Conservation (phyloP, 2,329 filamentous ascomycete species). For the Fusarium proliferatum region DNA sequence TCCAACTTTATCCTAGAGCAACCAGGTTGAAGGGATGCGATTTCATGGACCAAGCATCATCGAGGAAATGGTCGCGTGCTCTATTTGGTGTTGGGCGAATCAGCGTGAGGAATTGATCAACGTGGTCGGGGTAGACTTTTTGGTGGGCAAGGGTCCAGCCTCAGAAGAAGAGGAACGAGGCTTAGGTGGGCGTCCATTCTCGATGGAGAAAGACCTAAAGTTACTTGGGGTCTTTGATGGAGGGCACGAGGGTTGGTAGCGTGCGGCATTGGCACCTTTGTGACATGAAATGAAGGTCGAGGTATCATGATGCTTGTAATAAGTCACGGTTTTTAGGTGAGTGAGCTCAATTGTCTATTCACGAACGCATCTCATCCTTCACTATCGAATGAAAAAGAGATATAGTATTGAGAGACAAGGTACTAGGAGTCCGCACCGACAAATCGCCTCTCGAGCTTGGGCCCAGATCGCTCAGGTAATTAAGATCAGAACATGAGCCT, state of each 20-base stretch:
- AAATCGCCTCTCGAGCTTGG: background rate
- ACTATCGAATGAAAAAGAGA: background rate
- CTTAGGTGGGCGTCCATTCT: conserved; percentile 36
- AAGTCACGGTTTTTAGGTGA: conserved; percentile 13
- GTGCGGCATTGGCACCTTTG: conserved; percentile 20
- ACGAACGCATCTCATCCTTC: background rate
- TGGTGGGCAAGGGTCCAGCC: conserved; percentile 38
- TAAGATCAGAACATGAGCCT: conserved; percentile 10
- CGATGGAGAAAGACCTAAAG: conserved; percentile 21
- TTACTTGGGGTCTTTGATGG: conserved; percentile 5
- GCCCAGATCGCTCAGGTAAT: background rate
- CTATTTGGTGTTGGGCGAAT: conserved; percentile 49
- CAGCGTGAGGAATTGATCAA: conserved; percentile 48
- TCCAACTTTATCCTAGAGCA: conserved; percentile 30
- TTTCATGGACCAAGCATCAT: conserved; percentile 57
- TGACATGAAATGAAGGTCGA: conserved; percentile 9
- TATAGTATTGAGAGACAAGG: background rate
- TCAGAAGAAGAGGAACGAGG: conserved; percentile 36
- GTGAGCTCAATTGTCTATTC: conserved; percentile 7
- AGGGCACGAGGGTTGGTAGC: conserved; percentile 23
- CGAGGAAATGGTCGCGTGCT: conserved; percentile 58
- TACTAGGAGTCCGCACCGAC: conserved; percentile 30
- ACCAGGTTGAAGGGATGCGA: conserved; percentile 35
- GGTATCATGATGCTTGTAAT: conserved; percentile 11
- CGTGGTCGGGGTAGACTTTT: conserved; percentile 48